Conservation (phyloP, 176 grass and related monocot genomes). For the Elymus sibiricus region DNA sequence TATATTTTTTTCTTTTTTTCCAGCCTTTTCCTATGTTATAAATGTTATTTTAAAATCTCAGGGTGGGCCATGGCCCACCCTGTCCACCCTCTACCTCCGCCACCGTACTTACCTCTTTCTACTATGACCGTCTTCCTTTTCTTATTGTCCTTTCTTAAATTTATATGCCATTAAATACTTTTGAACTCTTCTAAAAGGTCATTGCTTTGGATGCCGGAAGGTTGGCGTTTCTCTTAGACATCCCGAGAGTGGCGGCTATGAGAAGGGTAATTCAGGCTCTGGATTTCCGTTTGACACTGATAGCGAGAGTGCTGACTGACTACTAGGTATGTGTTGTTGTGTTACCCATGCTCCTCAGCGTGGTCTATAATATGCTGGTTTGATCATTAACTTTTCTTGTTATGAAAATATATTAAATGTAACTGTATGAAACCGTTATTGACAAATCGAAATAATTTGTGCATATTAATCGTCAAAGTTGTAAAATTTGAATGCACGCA, state of each 20-base stretch:
- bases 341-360: background rate
- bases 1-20: too few species aligned
- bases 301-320: background rate
- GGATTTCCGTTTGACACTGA: conserved; percentile 16
- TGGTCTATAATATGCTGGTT: background rate
- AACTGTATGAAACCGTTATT: background rate
- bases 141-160: background rate
- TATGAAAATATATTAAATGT: background rate
- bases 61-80: too few species aligned
- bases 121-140: background rate
- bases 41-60: too few species aligned
- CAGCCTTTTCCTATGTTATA: too few species aligned
- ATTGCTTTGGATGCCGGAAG: conserved; percentile 6
- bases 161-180: background rate
- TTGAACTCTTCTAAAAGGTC: background rate
- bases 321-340: background rate
- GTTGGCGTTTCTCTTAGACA: background rate
- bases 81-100: too few species aligned
- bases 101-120: background rate
- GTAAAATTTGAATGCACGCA: background rate
- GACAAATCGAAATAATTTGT: background rate
- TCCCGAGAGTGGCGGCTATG: background rate
- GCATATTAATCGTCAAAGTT: background rate
- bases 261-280: background rate
- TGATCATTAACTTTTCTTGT: background rate